A percentile compares a stretch with the other conserved stretches of the same genome.
phyloP scores from a whole-genome alignment of 2,329 filamentous ascomycete genomes.

The Bipolaris oryzae region DNA sequence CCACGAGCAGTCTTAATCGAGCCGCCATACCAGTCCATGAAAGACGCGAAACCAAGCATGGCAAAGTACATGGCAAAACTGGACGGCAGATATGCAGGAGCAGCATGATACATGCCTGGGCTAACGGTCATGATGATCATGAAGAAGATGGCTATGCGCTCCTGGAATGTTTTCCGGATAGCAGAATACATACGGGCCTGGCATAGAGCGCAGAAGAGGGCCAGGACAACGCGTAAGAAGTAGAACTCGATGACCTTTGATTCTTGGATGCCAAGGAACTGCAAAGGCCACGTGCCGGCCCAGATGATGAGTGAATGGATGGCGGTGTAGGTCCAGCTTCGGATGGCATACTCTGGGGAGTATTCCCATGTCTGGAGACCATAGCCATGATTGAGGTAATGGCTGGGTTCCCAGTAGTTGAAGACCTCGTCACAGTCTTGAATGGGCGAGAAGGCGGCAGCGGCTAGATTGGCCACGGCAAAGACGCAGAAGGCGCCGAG shows the following conservation, averaged over 20 bases:
- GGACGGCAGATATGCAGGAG: constrained; percentile 84
- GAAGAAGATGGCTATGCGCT: constrained; percentile 84
- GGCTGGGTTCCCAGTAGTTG: constrained; percentile 98
- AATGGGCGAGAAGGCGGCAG: constrained; percentile 85
- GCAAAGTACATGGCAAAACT: constrained; percentile 96
- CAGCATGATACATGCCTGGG: constrained; percentile 92
- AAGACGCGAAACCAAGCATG: constrained; percentile 84
- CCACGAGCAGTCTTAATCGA: constrained; percentile 75
- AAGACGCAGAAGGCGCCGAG: constrained; percentile 83
- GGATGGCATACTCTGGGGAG: constrained; percentile 90
- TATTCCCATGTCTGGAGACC: constrained; percentile 99
- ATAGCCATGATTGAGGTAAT: constrained; percentile 91
- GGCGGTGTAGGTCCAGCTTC: constrained; percentile 89
- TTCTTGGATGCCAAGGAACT: constrained; percentile 27
- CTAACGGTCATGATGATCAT: constrained; percentile 75
- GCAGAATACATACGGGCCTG: constrained; percentile 82
- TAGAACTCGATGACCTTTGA: constrained; percentile 76
- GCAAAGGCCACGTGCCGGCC: constrained; percentile 62
- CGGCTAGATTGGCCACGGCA: constrained; percentile 72
- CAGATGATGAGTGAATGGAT: constrained; percentile 78
- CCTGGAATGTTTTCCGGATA: constrained; percentile 76
- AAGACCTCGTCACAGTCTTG: constrained; percentile 99
- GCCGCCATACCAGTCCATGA: constrained; percentile 86
- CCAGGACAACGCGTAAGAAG: constrained; percentile 77
- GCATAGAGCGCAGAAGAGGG: constrained; percentile 76